These are phyloP conservation scores for Dothistroma septosporum DNA, from an alignment of 2,329 filamentous ascomycete genomes.

Conservation along the genomic window DNA sequence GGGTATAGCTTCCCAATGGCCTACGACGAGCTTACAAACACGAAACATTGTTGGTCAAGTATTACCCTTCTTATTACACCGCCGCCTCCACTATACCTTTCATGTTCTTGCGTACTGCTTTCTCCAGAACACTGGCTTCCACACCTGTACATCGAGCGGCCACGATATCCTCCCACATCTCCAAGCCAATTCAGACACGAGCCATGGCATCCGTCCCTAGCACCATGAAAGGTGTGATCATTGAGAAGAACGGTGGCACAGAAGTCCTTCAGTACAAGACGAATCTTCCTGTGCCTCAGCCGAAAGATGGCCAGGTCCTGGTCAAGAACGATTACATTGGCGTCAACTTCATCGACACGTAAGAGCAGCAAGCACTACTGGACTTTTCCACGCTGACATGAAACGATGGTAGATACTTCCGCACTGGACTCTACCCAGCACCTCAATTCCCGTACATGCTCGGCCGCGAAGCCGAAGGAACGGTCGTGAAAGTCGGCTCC, in stretches of 20 bases:
- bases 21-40: conserved; percentile 10
- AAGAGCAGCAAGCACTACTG: conserved; percentile 22
- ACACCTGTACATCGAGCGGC: conserved; percentile 24
- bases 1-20: conserved; percentile 3
- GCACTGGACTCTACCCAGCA: conserved; percentile 71
- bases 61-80: neutral
- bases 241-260: conserved; percentile 66
- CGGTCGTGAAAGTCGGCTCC: conserved; percentile 58
- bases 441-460: conserved; percentile 68
- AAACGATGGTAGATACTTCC: conserved; percentile 62
- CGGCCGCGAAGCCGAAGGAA: conserved; percentile 74
- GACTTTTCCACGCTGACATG: neutral
- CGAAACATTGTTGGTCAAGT: neutral
- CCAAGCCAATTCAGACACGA: conserved; percentile 7
- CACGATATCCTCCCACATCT: conserved; percentile 25
- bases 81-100: neutral
- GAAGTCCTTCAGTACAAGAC: conserved; percentile 69
- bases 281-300: conserved; percentile 65
- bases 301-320: conserved; percentile 67
- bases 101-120: conserved; percentile 21
- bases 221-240: conserved; percentile 69
- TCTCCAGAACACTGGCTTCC: conserved; percentile 15
- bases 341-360: conserved; percentile 86
- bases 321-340: conserved; percentile 77
- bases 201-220: conserved; percentile 53